phyloP scores from a whole-genome alignment of 371 early-diverging fungal genomes.

The Rhizomucor pusillus region DNA sequence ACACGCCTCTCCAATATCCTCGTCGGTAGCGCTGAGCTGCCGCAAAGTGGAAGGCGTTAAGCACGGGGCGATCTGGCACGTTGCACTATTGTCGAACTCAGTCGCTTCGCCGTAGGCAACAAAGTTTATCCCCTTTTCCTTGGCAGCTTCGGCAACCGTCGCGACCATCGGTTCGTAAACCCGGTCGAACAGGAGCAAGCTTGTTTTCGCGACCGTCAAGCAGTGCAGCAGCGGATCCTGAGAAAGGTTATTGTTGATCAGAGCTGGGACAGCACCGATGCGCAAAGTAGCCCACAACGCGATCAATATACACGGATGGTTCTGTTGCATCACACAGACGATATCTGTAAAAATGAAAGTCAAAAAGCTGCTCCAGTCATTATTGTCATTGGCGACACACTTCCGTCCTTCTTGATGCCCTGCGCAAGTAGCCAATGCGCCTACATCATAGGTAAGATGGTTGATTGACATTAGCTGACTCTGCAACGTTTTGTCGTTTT shows the following conservation, averaged over 20 bases:
- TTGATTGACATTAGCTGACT: no score
- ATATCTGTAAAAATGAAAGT: no score
- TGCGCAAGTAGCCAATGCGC: not conserved
- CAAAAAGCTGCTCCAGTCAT: no score
- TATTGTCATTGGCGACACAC: not conserved
- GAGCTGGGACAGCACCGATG: conserved; percentile 29
- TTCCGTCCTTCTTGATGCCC: not conserved
- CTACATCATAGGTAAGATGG: no score
- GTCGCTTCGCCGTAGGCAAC: conserved; percentile 30
- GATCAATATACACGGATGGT: conserved; percentile 28
- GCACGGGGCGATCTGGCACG: conserved; percentile 19
- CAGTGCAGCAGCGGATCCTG: conserved; percentile 27
- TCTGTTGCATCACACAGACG: conserved; percentile 31
- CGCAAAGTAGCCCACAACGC: conserved; percentile 24
- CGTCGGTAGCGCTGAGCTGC: conserved; percentile 19
- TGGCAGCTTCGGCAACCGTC: conserved; percentile 5
- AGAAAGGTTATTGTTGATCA: conserved; percentile 30
- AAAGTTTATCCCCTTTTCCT: conserved; percentile 8
- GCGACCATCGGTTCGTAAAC: conserved; percentile 17
- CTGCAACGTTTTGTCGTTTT: no score
- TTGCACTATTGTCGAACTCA: conserved; percentile 12
- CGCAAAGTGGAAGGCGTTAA: conserved; percentile 15
- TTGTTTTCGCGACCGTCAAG: conserved; percentile 20
- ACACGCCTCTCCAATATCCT: conserved; percentile 24
- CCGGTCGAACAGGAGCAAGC: conserved; percentile 27